phyloP scores from a whole-genome alignment of 805 yeast genomes.

The Starmerella sp. region DNA sequence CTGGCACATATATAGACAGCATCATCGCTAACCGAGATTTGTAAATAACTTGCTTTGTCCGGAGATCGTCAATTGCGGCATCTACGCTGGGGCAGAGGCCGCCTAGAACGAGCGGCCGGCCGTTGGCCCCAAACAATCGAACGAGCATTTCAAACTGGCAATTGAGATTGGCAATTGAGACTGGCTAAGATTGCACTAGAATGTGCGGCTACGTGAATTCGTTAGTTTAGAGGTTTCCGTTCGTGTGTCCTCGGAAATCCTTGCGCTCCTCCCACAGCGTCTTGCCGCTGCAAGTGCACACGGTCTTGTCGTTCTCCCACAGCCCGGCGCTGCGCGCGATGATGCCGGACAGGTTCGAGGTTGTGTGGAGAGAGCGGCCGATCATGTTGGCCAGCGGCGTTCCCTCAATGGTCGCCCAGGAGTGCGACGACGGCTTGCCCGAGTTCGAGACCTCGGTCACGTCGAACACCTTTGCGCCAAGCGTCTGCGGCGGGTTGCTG shows the following conservation, averaged over 20 bases:
- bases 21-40: neutral
- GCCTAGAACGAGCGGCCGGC: no score
- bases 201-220: neutral
- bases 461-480: constrained; percentile 20
- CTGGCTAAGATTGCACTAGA: no score
- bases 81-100: no score
- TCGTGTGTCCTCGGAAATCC: constrained; percentile 33
- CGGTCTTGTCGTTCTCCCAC: constrained; percentile 90
- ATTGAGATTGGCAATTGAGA: no score
- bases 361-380: constrained; percentile 21
- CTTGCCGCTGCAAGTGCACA: constrained; percentile 90
- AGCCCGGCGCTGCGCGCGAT: constrained; percentile 94
- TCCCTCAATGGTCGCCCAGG: constrained; percentile 10
- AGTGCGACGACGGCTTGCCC: neutral
- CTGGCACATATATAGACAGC: neutral
- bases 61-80: no score
- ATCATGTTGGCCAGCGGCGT: constrained; percentile 13
- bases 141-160: no score
- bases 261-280: constrained; percentile 89
- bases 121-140: no score
- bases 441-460: neutral
- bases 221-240: constrained; percentile 8
- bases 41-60: neutral
- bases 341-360: constrained; percentile 53
- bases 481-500: constrained; percentile 37